Base-by-base conservation (phyloP, 106 monocot species). In the Acorus calamus region DNA sequence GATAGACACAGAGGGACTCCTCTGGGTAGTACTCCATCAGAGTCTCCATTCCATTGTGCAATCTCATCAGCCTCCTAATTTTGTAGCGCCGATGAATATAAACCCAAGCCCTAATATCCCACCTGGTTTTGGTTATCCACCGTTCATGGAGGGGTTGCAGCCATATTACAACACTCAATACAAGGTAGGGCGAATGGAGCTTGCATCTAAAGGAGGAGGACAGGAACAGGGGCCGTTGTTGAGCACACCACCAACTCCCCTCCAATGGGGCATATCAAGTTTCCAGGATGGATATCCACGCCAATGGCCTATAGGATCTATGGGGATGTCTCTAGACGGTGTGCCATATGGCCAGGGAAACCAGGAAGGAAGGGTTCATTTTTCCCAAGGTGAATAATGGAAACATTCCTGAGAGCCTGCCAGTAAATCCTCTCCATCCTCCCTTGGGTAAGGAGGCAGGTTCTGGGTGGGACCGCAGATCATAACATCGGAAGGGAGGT, bases 141-240 rank as follows among this genome's bases (percentile, higher is more conserved):
- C 81, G 48, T 79, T 78, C 4, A 42, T 67, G 8, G 85, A 83
- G 60, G 86, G 83, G 48, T 68, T 76, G 11, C 87, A 81, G 60
- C 77, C 74, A 51, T 82, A 72, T 49, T 82, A 66, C 44, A 56
- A 14, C 41, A 68, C 72, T 56, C 77, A 79, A 6, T 73, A 61
- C 51, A 84, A 87, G 43, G 70, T 81, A 14, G 73, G 60, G 7
- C 65, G 75, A 3, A 41, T 57, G 5, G 81, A 77, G n/a, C 55
- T 55, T 43, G 46, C 72, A 12, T 13, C 59, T 44, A 82, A 78
- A 4, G 60, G 53, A 28, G 77, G n/a, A n/a, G n/a, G 73, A 42
- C 58, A 64, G 2, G 89, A 74, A 3, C 88, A 82, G 44, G 82
- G 53, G 49, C 86, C 93, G 2, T 55, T 83, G 7, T 41, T 87